phyloP scores from a whole-genome alignment of 75 land plant genomes.

The Pseudotsuga menziesii region DNA sequence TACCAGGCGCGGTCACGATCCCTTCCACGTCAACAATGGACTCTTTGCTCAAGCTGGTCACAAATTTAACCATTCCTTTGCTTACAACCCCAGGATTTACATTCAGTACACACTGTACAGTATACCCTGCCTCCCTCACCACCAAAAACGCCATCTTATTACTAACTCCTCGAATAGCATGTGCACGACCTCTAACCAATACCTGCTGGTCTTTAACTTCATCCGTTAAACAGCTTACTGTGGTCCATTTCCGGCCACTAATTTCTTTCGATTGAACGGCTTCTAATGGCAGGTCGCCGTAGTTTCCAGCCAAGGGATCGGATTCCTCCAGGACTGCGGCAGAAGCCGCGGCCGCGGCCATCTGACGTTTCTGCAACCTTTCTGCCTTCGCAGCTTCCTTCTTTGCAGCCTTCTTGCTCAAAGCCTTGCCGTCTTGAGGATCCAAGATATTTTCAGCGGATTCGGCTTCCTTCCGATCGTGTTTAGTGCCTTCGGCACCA shows the following conservation, averaged over 20 bases:
- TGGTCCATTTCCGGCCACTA: constrained; percentile 55
- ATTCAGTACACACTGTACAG: constrained; percentile 58
- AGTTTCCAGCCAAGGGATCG: constrained; percentile 60
- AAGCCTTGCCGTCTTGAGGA: too few species aligned
- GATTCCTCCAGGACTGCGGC: constrained; percentile 12
- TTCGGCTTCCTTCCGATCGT: neutral
- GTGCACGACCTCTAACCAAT: constrained; percentile 65
- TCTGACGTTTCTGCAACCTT: constrained; percentile 28
- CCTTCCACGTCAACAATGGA: constrained; percentile 81
- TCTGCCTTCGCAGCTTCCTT: constrained; percentile 50
- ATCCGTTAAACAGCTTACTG: constrained; percentile 19
- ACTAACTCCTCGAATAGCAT: constrained; percentile 61
- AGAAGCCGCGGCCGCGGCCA: constrained; percentile 36
- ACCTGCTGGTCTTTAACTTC: constrained; percentile 45
- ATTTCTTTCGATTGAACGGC: constrained; percentile 57
- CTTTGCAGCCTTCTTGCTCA: constrained; percentile 61
- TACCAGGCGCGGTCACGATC: constrained; percentile 51
- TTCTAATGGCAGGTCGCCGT: constrained; percentile 59
- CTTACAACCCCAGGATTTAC: constrained; percentile 46
- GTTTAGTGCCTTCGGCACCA: neutral
- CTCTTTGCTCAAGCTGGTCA: constrained; percentile 57
- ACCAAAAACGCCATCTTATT: constrained; percentile 79
- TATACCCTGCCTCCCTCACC: constrained; percentile 53
- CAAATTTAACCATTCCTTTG: constrained; percentile 70
- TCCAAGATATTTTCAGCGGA: constrained; percentile 10